Evolutionary conservation across 2,329 filamentous ascomycete species (phyloP).

Genomic region (Camptophora hylomeconis): DNA sequence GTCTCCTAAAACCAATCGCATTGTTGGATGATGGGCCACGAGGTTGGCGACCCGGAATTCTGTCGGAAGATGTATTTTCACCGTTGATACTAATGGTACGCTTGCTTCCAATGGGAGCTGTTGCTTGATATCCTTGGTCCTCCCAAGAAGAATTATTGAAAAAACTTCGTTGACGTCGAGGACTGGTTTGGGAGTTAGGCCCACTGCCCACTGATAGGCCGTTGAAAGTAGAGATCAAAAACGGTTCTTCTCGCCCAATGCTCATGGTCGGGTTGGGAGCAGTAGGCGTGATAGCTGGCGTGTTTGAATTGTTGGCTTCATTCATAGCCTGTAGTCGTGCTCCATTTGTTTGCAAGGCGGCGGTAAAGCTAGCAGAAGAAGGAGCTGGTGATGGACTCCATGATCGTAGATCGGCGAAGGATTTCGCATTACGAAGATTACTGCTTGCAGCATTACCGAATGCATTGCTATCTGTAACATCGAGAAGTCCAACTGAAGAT

Average conservation of each 20-base stretch:
- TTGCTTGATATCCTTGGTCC: conserved; percentile 19
- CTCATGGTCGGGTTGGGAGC: conserved; percentile 30
- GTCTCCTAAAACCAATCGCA: conserved; percentile 44
- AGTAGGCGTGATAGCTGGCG: conserved; percentile 53
- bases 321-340: conserved; percentile 44
- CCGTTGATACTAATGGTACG: conserved; percentile 47
- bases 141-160: conserved; percentile 16
- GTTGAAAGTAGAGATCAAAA: conserved; percentile 51
- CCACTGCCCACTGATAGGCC: conserved; percentile 42
- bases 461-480: conserved; percentile 63
- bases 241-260: conserved; percentile 33
- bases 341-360: conserved; percentile 50
- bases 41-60: conserved; percentile 47
- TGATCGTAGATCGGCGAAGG: conserved; percentile 86
- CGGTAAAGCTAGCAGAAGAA: conserved; percentile 77
- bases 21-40: conserved; percentile 49
- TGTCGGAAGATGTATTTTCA: conserved; percentile 42
- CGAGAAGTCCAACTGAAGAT: conserved; percentile 68
- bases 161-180: conserved; percentile 17
- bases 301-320: conserved; percentile 47
- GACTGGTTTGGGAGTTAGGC: conserved; percentile 34
- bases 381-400: conserved; percentile 89
- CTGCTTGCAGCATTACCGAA: conserved; percentile 49
- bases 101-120: conserved; percentile 52
- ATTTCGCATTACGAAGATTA: conserved; percentile 85